Percentiles rank a stretch among this genome's conserved stretches.
phyloP scores from a whole-genome alignment of 805 yeast genomes.

The Candida orba region DNA sequence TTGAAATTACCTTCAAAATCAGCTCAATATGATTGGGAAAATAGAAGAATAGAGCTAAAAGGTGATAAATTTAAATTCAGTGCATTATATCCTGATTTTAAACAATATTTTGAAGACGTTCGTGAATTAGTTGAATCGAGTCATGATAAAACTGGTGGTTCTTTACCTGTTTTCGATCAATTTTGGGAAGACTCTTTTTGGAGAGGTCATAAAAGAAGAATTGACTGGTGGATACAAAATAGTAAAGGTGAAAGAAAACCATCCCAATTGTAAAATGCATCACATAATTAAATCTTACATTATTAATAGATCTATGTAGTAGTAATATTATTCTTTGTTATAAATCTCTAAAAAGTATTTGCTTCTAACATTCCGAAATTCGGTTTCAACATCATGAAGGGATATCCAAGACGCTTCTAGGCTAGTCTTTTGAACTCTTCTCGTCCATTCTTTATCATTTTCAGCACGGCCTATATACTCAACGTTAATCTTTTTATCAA shows the following conservation, averaged over 20 bases:
- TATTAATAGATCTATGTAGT: too few relatives aligned
- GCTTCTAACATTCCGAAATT: slow-evolving; percentile 6
- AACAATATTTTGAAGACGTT: slow-evolving; percentile 4
- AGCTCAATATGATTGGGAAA: slow-evolving; percentile 25
- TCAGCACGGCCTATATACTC: slow-evolving; percentile 2
- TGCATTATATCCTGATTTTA: slow-evolving; percentile 3
- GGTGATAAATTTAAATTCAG: not conserved
- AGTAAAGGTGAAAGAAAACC: not conserved
- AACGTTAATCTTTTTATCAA: slow-evolving; percentile 1
- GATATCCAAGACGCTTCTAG: slow-evolving; percentile 8
- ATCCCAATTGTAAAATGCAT: too few relatives aligned
- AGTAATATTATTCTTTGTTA: not conserved
- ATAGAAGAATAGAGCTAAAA: not conserved
- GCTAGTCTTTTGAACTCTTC: not conserved
- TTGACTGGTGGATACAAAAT: slow-evolving; percentile 6
- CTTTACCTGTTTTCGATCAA: slow-evolving; percentile 5
- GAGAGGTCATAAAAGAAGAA: slow-evolving; percentile 7
- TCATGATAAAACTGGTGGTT: slow-evolving; percentile 1
- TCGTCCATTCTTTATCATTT: slow-evolving; percentile 8
- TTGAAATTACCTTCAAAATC: slow-evolving; percentile 30
- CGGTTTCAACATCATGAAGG: slow-evolving; percentile 6
- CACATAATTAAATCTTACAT: too few relatives aligned
- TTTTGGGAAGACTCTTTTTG: slow-evolving; percentile 8
- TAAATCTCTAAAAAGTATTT: slow-evolving; percentile 6
- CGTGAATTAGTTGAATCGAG: slow-evolving; percentile 1